A percentile compares a stretch with the other conserved stretches of the same genome.
Conservation (phyloP, 768 basidiomycete species). For the Trametes punicea region DNA sequence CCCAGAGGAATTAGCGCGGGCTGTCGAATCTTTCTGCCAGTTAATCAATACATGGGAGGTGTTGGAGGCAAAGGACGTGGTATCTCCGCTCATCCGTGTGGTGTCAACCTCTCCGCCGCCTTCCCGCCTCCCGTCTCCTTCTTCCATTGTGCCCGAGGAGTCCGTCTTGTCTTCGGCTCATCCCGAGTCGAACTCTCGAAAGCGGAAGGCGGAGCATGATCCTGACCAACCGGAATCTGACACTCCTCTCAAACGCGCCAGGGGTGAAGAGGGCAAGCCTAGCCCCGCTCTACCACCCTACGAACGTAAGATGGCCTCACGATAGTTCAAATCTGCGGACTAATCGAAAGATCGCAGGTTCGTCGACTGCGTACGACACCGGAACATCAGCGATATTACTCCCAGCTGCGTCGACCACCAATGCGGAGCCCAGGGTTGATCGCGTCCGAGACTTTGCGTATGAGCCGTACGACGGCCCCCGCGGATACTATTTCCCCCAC, state of each 20-base stretch:
- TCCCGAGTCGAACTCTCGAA: background rate
- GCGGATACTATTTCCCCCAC: conserved; percentile 23
- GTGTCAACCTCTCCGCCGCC: background rate
- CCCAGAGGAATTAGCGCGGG: conserved; percentile 1
- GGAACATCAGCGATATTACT: background rate
- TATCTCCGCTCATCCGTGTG: background rate
- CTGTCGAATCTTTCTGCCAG: background rate
- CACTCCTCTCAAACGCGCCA: background rate
- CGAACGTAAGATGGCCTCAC: background rate
- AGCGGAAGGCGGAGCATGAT: background rate
- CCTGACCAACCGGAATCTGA: no score
- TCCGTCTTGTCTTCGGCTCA: background rate
- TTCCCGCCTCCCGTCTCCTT: background rate
- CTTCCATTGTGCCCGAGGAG: background rate
- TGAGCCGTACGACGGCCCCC: conserved; percentile 19
- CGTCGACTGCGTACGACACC: background rate
- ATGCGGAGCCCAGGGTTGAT: conserved; percentile 2
- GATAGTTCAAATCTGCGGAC: background rate
- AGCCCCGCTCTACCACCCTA: background rate
- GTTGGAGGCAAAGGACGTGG: background rate
- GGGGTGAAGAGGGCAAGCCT: background rate
- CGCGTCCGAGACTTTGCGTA: conserved; percentile 28
- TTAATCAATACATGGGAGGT: background rate
- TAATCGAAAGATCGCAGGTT: background rate
- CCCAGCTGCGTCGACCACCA: background rate